A percentile compares a stretch with the other conserved stretches of the same genome.
These are phyloP conservation scores for Pascua guehoae DNA, from an alignment of 1,284 basidiomycete genomes.

Conservation along the genomic window DNA sequence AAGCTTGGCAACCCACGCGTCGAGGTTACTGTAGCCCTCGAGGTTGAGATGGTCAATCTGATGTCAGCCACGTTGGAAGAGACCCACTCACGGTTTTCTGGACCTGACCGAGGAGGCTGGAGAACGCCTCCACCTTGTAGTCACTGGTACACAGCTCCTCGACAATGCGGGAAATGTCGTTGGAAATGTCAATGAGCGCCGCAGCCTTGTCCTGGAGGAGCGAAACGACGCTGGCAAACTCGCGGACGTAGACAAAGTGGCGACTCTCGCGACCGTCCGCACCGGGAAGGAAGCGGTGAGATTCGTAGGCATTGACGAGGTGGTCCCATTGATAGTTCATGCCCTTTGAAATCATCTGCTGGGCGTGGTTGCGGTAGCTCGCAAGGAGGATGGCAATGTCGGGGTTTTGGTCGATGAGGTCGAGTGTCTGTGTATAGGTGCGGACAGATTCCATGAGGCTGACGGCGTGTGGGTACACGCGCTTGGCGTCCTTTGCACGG, in stretches of 20 bases:
- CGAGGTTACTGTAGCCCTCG: constrained; percentile 96
- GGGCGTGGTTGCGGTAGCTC: constrained; percentile 83
- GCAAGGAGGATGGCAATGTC: constrained; percentile 90
- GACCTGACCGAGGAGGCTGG: constrained; percentile 69
- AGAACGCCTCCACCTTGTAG: constrained; percentile 77
- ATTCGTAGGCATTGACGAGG: constrained; percentile 88
- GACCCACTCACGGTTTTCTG: constrained; percentile 69
- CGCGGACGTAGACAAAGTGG: constrained; percentile 88
- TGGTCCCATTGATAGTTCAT: constrained; percentile 94
- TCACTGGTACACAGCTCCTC: constrained; percentile 84
- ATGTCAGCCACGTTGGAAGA: not conserved
- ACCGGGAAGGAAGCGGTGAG: constrained; percentile 65
- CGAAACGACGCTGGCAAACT: constrained; percentile 89
- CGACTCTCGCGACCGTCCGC: constrained; percentile 74
- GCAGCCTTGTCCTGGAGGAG: constrained; percentile 92
- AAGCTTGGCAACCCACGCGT: constrained; percentile 87
- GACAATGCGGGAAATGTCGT: constrained; percentile 75
- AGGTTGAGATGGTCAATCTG: constrained; percentile 91
- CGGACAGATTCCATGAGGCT: constrained; percentile 97
- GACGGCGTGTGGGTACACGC: constrained; percentile 96
- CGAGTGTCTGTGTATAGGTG: constrained; percentile 91
- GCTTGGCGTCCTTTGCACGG: constrained; percentile 95
- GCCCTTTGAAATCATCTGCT: constrained; percentile 83
- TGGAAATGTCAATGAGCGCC: constrained; percentile 84
- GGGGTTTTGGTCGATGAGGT: constrained; percentile 80